These are phyloP conservation scores for Termitomyces sp. DNA, from an alignment of 768 basidiomycete species.

Conservation along the genomic window DNA sequence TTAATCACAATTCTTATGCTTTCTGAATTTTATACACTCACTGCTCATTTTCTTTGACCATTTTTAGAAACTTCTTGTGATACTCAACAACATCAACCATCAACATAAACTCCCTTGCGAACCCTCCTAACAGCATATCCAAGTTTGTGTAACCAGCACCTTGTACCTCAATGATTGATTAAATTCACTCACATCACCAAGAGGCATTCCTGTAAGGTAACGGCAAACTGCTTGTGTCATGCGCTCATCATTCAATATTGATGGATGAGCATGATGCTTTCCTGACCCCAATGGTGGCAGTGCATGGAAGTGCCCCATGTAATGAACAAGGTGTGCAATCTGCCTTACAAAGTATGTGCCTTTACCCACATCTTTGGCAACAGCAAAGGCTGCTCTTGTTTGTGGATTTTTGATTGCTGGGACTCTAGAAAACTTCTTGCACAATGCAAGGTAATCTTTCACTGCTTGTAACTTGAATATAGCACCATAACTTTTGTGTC, in stretches of 20 bases:
- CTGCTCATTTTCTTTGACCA: neutral
- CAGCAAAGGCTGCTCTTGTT: neutral
- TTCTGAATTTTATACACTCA: neutral
- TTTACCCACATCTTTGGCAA: neutral
- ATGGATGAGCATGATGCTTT: conserved; percentile 16
- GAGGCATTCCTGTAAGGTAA: conserved; percentile 11
- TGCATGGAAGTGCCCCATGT: conserved; percentile 6
- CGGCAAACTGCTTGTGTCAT: conserved; percentile 8
- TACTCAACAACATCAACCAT: neutral
- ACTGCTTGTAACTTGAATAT: conserved; percentile 11
- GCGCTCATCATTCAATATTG: conserved; percentile 12
- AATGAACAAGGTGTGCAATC: neutral
- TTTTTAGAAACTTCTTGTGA: neutral
- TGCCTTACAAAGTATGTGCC: neutral
- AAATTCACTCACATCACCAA: conserved; percentile 1
- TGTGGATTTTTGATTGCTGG: conserved; percentile 5
- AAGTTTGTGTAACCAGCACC: neutral
- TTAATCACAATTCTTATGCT: neutral
- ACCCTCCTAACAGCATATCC: neutral
- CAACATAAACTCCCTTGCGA: neutral
- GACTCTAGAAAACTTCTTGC: neutral
- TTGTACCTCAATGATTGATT: neutral
- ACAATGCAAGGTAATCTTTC: conserved; percentile 8
- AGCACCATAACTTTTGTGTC: conserved; percentile 6
- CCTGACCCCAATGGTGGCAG: conserved; percentile 8